Percentiles rank a stretch among this genome's conserved stretches.
These are phyloP conservation scores for Nicotiana obtusifolia DNA, from an alignment of 257 asterid species.

Conservation along the genomic window DNA sequence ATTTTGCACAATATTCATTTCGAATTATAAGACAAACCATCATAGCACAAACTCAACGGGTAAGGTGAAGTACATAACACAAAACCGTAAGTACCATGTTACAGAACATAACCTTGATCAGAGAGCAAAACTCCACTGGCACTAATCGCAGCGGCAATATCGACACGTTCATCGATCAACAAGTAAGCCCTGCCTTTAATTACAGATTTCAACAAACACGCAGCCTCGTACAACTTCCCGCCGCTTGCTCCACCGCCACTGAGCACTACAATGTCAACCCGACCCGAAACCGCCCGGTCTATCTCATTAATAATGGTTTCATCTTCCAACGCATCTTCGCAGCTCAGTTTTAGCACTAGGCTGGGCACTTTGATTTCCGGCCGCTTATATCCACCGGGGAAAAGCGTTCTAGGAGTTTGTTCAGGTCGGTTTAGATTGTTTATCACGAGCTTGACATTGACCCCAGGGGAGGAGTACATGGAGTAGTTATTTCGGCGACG, in stretches of 20 bases:
- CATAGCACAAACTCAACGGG: not conserved
- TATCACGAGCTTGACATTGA: conserved; percentile 11
- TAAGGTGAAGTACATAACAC: not conserved
- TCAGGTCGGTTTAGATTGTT: conserved; percentile 36
- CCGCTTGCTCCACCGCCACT: conserved; percentile 59
- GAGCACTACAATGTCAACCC: conserved; percentile 79
- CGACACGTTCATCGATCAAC: conserved; percentile 84
- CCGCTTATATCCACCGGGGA: conserved; percentile 95
- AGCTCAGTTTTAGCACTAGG: conserved; percentile 51
- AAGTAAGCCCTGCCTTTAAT: conserved; percentile 74
- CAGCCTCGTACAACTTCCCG: conserved; percentile 73
- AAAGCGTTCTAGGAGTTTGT: conserved; percentile 53
- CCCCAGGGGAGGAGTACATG: conserved; percentile 15
- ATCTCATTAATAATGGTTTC: conserved; percentile 41
- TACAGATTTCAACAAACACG: conserved; percentile 71
- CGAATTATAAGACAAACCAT: not conserved
- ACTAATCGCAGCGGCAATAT: conserved; percentile 75
- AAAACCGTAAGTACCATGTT: not conserved
- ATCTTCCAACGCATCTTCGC: conserved; percentile 48
- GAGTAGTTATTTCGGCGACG: conserved; percentile 8
- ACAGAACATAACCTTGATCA: conserved; percentile 65
- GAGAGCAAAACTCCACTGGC: conserved; percentile 92
- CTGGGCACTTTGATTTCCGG: conserved; percentile 80
- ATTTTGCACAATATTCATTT: not conserved
- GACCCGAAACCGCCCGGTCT: conserved; percentile 54